These are phyloP conservation scores for Podila epicladia DNA, from an alignment of 192 early-diverging fungal genomes.

Conservation along the genomic window DNA sequence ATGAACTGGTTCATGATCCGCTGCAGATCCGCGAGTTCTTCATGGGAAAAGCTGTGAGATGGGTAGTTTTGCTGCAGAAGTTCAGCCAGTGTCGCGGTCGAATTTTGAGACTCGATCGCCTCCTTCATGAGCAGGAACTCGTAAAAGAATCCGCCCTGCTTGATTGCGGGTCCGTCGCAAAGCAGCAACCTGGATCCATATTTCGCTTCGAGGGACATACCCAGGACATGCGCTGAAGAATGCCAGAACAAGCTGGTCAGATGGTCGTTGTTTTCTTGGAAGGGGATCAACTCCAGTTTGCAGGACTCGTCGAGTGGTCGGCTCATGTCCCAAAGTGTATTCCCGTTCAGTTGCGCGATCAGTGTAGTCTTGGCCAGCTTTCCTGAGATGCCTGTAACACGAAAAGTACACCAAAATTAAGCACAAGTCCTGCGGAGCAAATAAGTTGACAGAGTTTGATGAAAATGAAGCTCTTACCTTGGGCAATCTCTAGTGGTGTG, in stretches of 20 bases:
- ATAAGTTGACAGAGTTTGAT: background rate
- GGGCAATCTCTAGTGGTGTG: conserved; percentile 63
- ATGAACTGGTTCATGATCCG: conserved; percentile 61
- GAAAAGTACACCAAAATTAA: background rate
- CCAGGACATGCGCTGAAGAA: conserved; percentile 77
- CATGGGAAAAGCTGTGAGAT: conserved; percentile 56
- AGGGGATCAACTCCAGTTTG: conserved; percentile 55
- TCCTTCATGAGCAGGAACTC: conserved; percentile 69
- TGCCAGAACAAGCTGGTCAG: conserved; percentile 69
- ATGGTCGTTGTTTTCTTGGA: conserved; percentile 48
- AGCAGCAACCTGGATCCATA: conserved; percentile 75
- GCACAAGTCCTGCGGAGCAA: background rate
- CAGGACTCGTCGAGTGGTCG: conserved; percentile 53
- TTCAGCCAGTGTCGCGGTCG: conserved; percentile 26
- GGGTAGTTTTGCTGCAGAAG: conserved; percentile 36
- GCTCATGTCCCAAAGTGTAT: conserved; percentile 61
- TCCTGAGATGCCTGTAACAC: conserved; percentile 47
- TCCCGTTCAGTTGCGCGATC: conserved; percentile 58
- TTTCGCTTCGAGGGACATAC: conserved; percentile 73
- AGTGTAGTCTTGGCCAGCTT: conserved; percentile 60
- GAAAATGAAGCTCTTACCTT: conserved; percentile 40
- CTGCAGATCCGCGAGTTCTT: conserved; percentile 63
- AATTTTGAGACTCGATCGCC: conserved; percentile 33
- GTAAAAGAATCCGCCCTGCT: conserved; percentile 84
- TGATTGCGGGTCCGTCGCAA: conserved; percentile 75